These are phyloP conservation scores for Plectosphaerella sp. DNA, from an alignment of 2,329 filamentous ascomycete species.

Conservation along the genomic window DNA sequence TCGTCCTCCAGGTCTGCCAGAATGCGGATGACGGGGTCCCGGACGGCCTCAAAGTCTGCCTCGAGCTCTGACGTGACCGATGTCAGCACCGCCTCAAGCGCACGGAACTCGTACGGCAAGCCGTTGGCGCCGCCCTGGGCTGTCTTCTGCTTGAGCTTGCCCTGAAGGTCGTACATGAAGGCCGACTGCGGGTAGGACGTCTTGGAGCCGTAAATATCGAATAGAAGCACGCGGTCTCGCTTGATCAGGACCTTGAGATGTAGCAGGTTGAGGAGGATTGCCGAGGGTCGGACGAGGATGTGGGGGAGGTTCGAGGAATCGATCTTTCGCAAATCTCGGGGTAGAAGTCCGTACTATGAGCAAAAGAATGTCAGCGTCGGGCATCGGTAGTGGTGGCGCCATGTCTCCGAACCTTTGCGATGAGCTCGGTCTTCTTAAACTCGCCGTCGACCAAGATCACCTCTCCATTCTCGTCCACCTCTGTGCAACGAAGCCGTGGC, in stretches of 20 bases:
- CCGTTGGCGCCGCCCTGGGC: slow-evolving; percentile 46
- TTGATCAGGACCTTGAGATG: slow-evolving; percentile 96
- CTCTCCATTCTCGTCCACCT: slow-evolving; percentile 88
- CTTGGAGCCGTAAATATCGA: slow-evolving; percentile 92
- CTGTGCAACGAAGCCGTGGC: slow-evolving; percentile 83
- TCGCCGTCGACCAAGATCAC: slow-evolving; percentile 91
- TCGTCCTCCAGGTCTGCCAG: slow-evolving; percentile 91
- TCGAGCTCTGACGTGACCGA: slow-evolving; percentile 90
- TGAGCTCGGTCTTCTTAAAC: slow-evolving; percentile 96
- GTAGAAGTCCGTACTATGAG: slow-evolving; percentile 77
- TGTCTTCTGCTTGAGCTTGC: slow-evolving; percentile 81
- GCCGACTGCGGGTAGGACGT: slow-evolving; percentile 93
- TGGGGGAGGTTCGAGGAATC: slow-evolving; percentile 94
- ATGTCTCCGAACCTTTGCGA: slow-evolving; percentile 66
- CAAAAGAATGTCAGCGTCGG: background rate
- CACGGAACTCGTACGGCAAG: slow-evolving; percentile 92
- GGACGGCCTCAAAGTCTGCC: slow-evolving; percentile 89
- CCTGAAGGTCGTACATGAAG: slow-evolving; percentile 97
- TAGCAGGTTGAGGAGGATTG: slow-evolving; percentile 93
- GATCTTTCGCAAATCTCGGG: slow-evolving; percentile 94
- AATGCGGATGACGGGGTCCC: slow-evolving; percentile 80
- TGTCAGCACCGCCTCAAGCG: slow-evolving; percentile 89
- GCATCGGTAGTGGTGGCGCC: background rate
- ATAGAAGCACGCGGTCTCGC: slow-evolving; percentile 87
- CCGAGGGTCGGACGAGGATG: slow-evolving; percentile 87